Evolutionary conservation across 495 filamentous ascomycete species (phyloP).

Genomic region (Platismatia glauca): DNA sequence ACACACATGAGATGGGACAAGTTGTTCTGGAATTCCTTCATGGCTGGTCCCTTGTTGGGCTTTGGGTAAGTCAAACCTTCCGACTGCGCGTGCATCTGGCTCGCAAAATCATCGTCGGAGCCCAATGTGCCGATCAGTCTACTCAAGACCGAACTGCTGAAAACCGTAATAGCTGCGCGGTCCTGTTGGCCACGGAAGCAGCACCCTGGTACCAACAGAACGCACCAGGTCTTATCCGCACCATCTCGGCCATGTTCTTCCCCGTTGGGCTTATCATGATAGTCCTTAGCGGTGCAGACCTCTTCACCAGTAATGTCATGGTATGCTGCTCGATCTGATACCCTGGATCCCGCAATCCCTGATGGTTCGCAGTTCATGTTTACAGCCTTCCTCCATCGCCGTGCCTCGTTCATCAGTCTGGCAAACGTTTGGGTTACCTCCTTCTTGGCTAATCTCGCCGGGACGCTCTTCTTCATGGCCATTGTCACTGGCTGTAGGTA

Average conservation of each 20-base stretch:
- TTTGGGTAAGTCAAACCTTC: conserved; percentile 28
- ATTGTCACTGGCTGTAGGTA: conserved; percentile 44
- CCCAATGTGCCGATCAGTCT: not conserved
- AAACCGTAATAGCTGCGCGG: conserved; percentile 32
- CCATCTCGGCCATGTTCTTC: conserved; percentile 47
- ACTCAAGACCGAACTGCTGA: not conserved
- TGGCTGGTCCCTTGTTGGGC: conserved; percentile 43
- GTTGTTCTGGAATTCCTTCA: conserved; percentile 45
- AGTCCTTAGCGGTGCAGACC: conserved; percentile 42
- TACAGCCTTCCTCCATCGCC: conserved; percentile 44
- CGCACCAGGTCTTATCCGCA: conserved; percentile 50
- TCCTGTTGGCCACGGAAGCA: conserved; percentile 42
- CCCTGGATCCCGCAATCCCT: not conserved
- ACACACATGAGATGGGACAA: conserved; percentile 46
- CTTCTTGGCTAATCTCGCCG: conserved; percentile 52
- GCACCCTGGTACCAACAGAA: conserved; percentile 54
- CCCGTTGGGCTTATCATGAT: conserved; percentile 52
- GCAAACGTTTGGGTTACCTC: conserved; percentile 47
- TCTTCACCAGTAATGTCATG: conserved; percentile 54
- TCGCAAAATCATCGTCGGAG: not conserved
- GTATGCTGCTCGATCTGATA: conserved; percentile 23
- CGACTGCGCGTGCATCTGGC: not conserved
- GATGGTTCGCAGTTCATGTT: conserved; percentile 38
- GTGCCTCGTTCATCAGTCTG: conserved; percentile 41
- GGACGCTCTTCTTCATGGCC: conserved; percentile 49